Conservation (phyloP, 2,329 filamentous ascomycete species). For the Penicillium concentricum region DNA sequence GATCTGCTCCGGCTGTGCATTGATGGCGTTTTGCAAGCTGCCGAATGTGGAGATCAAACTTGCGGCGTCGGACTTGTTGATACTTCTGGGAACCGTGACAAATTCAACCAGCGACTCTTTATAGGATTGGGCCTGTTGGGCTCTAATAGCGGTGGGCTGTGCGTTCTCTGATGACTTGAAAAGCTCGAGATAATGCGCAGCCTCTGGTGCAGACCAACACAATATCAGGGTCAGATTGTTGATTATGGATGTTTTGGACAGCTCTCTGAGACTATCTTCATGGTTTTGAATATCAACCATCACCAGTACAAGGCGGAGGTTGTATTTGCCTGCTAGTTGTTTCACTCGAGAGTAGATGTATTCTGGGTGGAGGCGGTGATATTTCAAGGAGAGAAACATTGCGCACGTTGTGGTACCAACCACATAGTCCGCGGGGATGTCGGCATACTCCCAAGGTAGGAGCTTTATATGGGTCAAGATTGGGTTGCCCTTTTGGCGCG, state of each 20-base stretch:
- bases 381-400: slow-evolving; percentile 91
- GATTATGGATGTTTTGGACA: slow-evolving; percentile 87
- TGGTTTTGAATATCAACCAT: slow-evolving; percentile 97
- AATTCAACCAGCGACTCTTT: slow-evolving; percentile 88
- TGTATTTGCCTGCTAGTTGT: slow-evolving; percentile 79
- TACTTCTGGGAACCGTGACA: slow-evolving; percentile 79
- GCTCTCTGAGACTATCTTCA: slow-evolving; percentile 81
- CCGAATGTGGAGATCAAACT: slow-evolving; percentile 90
- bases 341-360: slow-evolving; percentile 95
- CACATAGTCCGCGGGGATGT: slow-evolving; percentile 93
- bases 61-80: slow-evolving; percentile 94
- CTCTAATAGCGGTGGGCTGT: slow-evolving; percentile 75
- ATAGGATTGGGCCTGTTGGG: slow-evolving; percentile 79
- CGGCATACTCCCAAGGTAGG: slow-evolving; percentile 92
- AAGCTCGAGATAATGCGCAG: slow-evolving; percentile 86
- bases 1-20: slow-evolving; percentile 83
- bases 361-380: slow-evolving; percentile 94
- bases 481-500: slow-evolving; percentile 91
- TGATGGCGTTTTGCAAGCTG: slow-evolving; percentile 79
- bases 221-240: slow-evolving; percentile 91
- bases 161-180: slow-evolving; percentile 95
- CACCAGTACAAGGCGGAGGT: slow-evolving; percentile 77
- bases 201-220: slow-evolving; percentile 92
- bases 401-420: slow-evolving; percentile 85
- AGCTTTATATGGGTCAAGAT: slow-evolving; percentile 79